Evolutionary conservation across 1,284 basidiomycete genomes (phyloP), one percentile per base, ranked within the genome.

Genomic region (Ganoderma boninense): DNA sequence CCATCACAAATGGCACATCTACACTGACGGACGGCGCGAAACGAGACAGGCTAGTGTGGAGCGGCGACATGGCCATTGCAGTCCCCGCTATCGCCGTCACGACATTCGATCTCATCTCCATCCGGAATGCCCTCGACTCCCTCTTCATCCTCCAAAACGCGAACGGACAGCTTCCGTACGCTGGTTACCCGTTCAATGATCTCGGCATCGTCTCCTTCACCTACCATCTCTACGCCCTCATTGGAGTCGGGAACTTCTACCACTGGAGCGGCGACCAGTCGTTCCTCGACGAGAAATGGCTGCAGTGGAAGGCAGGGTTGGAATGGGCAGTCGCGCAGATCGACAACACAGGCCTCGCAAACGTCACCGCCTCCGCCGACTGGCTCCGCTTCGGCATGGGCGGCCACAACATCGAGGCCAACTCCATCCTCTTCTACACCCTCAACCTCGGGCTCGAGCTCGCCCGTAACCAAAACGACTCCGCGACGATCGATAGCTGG

Each of bases 361-460:
- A 73, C 68, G 46, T 73, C 62, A 70, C 70, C 60, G 54, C 54
- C 16, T 49, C 68, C 2, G 44, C 70, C 44, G 65, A 73, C 64
- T 73, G 72, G 72, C 70, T 73, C 8, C 70, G 72, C 40, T 73
- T 69, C 67, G 68, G 70, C n/a, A 73, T 73, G 72, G 72, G 72
- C 46, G 72, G 72, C 49, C 70, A 73, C 68, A 73, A 73, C 68
- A 73, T 73, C 65, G 72, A 73, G 56, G 72, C 72, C 7, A 73
- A 73, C 62, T 68, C 72, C 23, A 73, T 73, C 60, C 68, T 73
- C 52, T 71, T 66, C 66, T 71, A 73, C 65, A 71, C 72, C 26
- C 70, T 73, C 62, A 68, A 29, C 52, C 62, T 73, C 40, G 72
- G 72, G 16, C 64, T 64, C 3, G 29, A 52, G 29, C 68, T 73